Base-by-base conservation (phyloP, 164 flowering plant species). In the Santalum album region DNA sequence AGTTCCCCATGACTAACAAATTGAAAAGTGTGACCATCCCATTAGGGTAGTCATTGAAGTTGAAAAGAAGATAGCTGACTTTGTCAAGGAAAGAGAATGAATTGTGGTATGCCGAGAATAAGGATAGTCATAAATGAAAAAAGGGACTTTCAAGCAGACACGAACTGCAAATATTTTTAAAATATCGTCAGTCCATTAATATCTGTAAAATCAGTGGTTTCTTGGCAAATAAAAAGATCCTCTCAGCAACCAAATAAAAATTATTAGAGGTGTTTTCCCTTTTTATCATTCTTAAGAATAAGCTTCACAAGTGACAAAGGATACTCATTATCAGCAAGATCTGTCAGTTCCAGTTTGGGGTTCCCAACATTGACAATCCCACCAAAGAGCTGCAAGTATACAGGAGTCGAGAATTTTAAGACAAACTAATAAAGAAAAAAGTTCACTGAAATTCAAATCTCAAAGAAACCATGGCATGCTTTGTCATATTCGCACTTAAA, bases 1-100 rank as follows among this genome's bases (percentile, higher is more conserved):
- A 86, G 60, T 83, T 83, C 11, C 81, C 81, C 96, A 89, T 80
- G 57, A 89, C 94, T 22, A 92, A 65, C 78, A 92, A 65, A 69
- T 86, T 88, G 79, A 87, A 92, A 52, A 90, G 89, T 47, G 99
- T 89, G 65, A 92, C 95, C 96, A 92, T 92, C 18, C 96, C 96
- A 72, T 82, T 92, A 35, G 96, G 96, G 68, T 85, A 92, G 73
- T 92, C 99, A 65, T 92, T 92, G 53, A 92, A 92, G 61, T 92
- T 92, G 76, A 92, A 92, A 58, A 92, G 96, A 7, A 78, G 53
- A 71, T 91, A 91, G 75, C 98, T 91, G 49, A 56, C 17, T 55
- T 60, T 54, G 87, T 87, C 75, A 86, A 83, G 90, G 59, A 68
- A 73, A 67, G 21, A 10, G 38, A 21, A 26, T 0, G 2, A 44